phyloP scores from a whole-genome alignment of 1,139 yeast genomes.

The Kodamaea derodonti region DNA sequence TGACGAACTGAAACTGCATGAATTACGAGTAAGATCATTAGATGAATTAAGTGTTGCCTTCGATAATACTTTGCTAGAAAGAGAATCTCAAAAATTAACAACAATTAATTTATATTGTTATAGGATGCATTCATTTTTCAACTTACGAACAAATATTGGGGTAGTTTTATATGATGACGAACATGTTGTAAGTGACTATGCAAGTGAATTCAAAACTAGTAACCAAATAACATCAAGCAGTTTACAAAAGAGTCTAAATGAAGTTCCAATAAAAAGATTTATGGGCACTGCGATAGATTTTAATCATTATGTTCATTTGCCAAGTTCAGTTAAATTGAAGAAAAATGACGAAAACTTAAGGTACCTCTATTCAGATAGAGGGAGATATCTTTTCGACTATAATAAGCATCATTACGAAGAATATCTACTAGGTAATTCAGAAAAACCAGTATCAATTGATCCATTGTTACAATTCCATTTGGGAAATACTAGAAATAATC shows the following conservation, averaged over 20 bases:
- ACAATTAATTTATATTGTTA: constrained; percentile 16
- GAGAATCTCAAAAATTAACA: constrained; percentile 1
- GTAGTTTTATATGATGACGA: constrained; percentile 19
- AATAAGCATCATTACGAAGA: constrained; percentile 11
- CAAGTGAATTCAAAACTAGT: constrained; percentile 6
- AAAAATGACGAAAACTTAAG: constrained; percentile 10
- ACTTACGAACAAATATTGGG: constrained; percentile 19
- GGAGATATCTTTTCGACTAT: constrained; percentile 8
- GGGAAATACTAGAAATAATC: constrained; percentile 7
- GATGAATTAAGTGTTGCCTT: constrained; percentile 3
- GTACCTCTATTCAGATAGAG: constrained; percentile 6
- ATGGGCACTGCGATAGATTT: constrained; percentile 12
- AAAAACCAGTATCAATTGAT: neutral
- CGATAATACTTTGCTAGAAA: constrained; percentile 2
- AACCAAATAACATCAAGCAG: constrained; percentile 2
- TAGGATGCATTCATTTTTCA: constrained; percentile 21
- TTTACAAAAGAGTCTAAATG: constrained; percentile 14
- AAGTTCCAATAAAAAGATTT: constrained; percentile 20
- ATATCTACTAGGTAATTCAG: constrained; percentile 7
- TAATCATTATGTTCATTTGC: constrained; percentile 20
- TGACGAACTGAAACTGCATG: constrained; percentile 8
- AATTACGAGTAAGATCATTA: constrained; percentile 2
- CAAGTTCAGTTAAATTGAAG: constrained; percentile 10
- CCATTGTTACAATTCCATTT: constrained; percentile 1
- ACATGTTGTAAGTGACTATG: constrained; percentile 6